Conservation (phyloP, 2,329 filamentous ascomycete species). For the Aspergillus sp. region DNA sequence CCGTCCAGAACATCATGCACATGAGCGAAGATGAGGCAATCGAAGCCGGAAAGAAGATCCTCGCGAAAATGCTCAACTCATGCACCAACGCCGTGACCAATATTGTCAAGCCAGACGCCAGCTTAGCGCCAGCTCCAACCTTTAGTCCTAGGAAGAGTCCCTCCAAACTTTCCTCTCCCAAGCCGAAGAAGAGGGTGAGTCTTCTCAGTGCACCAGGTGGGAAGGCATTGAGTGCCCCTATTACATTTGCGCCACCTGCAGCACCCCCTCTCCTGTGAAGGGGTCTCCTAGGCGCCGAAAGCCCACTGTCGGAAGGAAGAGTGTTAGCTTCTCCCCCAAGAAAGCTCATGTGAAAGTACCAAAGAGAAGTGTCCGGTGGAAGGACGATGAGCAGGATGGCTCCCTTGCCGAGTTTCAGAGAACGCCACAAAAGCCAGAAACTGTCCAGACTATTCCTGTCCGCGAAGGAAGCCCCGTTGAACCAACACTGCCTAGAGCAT, state of each 20-base stretch:
- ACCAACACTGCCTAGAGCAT: conserved; percentile 45
- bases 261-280: conserved; percentile 61
- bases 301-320: conserved; percentile 58
- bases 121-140: conserved; percentile 49
- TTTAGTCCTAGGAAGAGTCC: conserved; percentile 70
- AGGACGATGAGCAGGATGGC: conserved; percentile 82
- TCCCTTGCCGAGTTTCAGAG: conserved; percentile 85
- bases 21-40: conserved; percentile 84
- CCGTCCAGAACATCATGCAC: conserved; percentile 72
- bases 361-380: conserved; percentile 83
- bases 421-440: conserved; percentile 69
- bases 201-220: conserved; percentile 27
- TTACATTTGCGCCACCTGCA: conserved; percentile 26
- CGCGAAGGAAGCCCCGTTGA: conserved; percentile 51
- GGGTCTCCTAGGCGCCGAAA: conserved; percentile 78
- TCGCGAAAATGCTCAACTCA: conserved; percentile 71
- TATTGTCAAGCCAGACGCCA: conserved; percentile 85
- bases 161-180: conserved; percentile 65
- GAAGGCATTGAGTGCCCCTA: conserved; percentile 21
- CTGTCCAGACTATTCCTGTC: conserved; percentile 39
- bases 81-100: conserved; percentile 73
- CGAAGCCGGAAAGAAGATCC: conserved; percentile 68
- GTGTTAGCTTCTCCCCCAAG: conserved; percentile 73
- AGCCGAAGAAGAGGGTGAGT: conserved; percentile 57
- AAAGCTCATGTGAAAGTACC: conserved; percentile 59